These are phyloP conservation scores for Nemania bipapillata DNA, from an alignment of 2,329 filamentous ascomycete genomes.

Conservation along the genomic window DNA sequence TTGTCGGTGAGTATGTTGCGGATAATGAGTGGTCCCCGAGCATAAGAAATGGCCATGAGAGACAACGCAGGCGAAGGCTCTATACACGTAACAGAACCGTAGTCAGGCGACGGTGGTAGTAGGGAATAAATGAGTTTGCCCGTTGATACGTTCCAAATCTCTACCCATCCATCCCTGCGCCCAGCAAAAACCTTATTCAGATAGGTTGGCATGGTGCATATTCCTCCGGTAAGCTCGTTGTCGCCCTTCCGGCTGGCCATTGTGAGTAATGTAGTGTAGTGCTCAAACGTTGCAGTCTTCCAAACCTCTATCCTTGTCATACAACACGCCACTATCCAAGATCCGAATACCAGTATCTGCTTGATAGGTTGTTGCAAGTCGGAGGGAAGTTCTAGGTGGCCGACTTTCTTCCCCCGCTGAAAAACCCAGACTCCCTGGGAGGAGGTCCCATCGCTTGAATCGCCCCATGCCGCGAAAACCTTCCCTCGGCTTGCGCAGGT, in stretches of 20 bases:
- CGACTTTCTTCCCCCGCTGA: conserved; percentile 86
- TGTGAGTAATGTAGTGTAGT: conserved; percentile 85
- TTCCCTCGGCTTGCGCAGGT: conserved; percentile 87
- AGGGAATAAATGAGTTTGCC: conserved; percentile 92
- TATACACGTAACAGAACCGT: conserved; percentile 85
- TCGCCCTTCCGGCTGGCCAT: conserved; percentile 66
- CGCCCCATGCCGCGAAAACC: conserved; percentile 90
- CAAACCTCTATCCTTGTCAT: conserved; percentile 84
- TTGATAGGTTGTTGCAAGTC: conserved; percentile 76
- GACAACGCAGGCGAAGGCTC: conserved; percentile 86
- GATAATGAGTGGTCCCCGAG: conserved; percentile 79
- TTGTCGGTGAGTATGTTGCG: conserved; percentile 85
- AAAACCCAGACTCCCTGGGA: conserved; percentile 85
- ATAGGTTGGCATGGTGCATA: conserved; percentile 92
- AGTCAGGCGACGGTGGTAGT: conserved; percentile 75
- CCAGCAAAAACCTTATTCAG: conserved; percentile 96
- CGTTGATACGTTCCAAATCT: conserved; percentile 97
- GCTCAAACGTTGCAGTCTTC: conserved; percentile 83
- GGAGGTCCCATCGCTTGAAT: conserved; percentile 60
- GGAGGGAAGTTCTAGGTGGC: conserved; percentile 74
- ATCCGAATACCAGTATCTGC: conserved; percentile 83
- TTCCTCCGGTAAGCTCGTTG: conserved; percentile 77
- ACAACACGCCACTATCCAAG: conserved; percentile 88
- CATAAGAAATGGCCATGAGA: conserved; percentile 87
- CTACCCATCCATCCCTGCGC: conserved; percentile 85